Conservation (phyloP, 371 early-diverging fungal genomes). For the Mucor piriformis region DNA sequence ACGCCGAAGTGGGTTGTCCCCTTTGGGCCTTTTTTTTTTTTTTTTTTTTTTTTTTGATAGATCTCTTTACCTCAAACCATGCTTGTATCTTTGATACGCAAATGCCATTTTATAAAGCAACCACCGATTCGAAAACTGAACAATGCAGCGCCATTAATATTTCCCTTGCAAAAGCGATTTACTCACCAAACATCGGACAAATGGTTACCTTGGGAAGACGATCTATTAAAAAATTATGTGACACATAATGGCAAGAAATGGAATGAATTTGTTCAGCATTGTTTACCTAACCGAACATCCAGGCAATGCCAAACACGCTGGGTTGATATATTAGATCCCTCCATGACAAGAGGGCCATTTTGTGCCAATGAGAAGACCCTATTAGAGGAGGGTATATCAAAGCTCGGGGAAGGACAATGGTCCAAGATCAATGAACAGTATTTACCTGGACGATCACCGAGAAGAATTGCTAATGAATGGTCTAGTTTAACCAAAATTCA, state of each 20-base stretch:
- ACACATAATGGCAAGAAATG: conserved; percentile 38
- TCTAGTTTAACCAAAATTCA: background rate
- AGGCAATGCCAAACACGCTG: conserved; percentile 29
- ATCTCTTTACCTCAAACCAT: background rate
- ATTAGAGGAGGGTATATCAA: conserved; percentile 19
- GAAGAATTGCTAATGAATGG: conserved; percentile 34
- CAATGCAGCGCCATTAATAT: background rate
- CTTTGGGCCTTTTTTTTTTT: too few species aligned
- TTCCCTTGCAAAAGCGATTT: background rate
- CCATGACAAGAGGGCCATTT: conserved; percentile 32
- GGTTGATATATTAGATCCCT: conserved; percentile 27
- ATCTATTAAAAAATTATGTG: conserved; percentile 31
- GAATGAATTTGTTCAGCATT: conserved; percentile 33
- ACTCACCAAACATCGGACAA: background rate
- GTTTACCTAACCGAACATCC: conserved; percentile 38
- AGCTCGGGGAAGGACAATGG: conserved; percentile 32
- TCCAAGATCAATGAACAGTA: conserved; percentile 18
- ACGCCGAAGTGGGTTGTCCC: too few species aligned
- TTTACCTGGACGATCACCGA: conserved; percentile 36
- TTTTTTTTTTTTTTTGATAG: background rate
- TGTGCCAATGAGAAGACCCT: conserved; percentile 19
- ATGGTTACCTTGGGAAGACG: conserved; percentile 50
- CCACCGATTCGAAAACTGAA: background rate
- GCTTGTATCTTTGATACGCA: background rate
- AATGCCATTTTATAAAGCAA: background rate